Percentiles rank a stretch among this genome's conserved stretches.
These are phyloP conservation scores for Amesomyces nigricolor DNA, from an alignment of 2,329 filamentous ascomycete species.

Conservation along the genomic window DNA sequence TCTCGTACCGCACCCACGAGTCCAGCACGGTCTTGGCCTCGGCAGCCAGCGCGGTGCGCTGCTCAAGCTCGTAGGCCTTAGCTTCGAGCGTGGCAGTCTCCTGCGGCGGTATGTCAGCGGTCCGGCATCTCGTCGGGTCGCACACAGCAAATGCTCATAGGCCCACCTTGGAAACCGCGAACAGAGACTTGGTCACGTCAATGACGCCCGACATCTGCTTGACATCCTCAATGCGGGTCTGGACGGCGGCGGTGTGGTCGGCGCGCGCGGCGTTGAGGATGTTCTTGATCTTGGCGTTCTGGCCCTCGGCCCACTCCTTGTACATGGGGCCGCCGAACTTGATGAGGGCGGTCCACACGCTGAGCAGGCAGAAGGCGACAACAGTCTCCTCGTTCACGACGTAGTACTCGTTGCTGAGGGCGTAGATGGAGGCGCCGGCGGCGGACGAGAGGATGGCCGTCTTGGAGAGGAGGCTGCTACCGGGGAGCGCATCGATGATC, in stretches of 20 bases:
- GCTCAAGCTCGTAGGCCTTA: constrained; percentile 94
- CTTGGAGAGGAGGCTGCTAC: constrained; percentile 90
- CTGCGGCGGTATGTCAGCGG: constrained; percentile 41
- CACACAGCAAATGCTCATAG: constrained; percentile 1
- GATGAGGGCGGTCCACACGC: constrained; percentile 86
- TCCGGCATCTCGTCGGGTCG: constrained; percentile 10
- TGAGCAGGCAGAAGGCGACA: constrained; percentile 85
- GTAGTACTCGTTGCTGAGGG: constrained; percentile 99
- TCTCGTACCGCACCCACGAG: constrained; percentile 97
- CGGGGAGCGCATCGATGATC: constrained; percentile 87
- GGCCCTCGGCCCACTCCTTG: constrained; percentile 82
- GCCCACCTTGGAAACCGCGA: constrained; percentile 93
- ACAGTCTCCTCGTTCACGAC: constrained; percentile 99
- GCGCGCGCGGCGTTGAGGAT: constrained; percentile 90
- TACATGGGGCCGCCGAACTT: constrained; percentile 92
- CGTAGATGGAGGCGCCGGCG: constrained; percentile 85
- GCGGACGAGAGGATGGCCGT: constrained; percentile 92
- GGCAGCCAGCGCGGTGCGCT: constrained; percentile 82
- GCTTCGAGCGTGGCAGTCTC: constrained; percentile 97
- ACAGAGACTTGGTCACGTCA: constrained; percentile 93
- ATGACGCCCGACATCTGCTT: constrained; percentile 92
- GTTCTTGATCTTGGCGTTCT: constrained; percentile 87
- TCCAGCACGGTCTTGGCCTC: constrained; percentile 96
- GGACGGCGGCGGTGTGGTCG: constrained; percentile 93
- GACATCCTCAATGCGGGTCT: constrained; percentile 89